A percentile compares a stretch with the other conserved stretches of the same genome.
These are phyloP conservation scores for Ogataea parapolymorpha DNA, from an alignment of 805 yeast genomes.

Conservation along the genomic window DNA sequence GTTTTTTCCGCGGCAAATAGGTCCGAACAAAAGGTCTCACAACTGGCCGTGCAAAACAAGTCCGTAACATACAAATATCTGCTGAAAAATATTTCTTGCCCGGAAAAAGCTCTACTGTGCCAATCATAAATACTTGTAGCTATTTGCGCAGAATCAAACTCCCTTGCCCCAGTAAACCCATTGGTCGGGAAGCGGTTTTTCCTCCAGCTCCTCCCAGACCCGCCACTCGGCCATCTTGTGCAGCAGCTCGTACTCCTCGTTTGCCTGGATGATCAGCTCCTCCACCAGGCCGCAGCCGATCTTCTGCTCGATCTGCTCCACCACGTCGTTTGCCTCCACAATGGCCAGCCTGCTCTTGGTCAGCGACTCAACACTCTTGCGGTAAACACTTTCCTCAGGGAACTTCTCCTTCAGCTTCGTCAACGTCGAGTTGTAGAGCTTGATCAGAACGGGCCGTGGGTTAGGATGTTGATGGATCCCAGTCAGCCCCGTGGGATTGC, in stretches of 20 bases:
- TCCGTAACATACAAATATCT: constrained; percentile 1
- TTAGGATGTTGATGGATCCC: constrained; percentile 78
- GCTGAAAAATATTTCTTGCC: not conserved
- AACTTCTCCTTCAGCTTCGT: constrained; percentile 53
- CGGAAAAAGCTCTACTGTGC: no score
- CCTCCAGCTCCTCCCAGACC: constrained; percentile 78
- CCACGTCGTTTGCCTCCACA: constrained; percentile 60
- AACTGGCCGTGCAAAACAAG: not conserved
- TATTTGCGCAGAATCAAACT: constrained; percentile 31
- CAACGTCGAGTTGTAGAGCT: constrained; percentile 69
- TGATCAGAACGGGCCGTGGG: constrained; percentile 74
- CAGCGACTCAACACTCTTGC: constrained; percentile 68
- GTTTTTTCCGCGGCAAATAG: not conserved
- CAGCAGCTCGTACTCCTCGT: constrained; percentile 71
- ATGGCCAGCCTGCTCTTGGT: constrained; percentile 65
- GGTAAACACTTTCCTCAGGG: constrained; percentile 72
- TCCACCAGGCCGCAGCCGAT: constrained; percentile 84
- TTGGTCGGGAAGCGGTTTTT: constrained; percentile 74
- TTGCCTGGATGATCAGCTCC: constrained; percentile 78
- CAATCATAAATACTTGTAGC: no score
- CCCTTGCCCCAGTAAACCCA: constrained; percentile 80
- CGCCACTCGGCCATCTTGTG: constrained; percentile 65
- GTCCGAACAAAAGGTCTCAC: not conserved
- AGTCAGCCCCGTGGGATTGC: constrained; percentile 78
- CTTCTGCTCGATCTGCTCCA: constrained; percentile 63